Evolutionary conservation across 768 basidiomycete species (phyloP), one percentile per base, ranked within the genome.

Genomic region (Phanerochaete sordida): DNA sequence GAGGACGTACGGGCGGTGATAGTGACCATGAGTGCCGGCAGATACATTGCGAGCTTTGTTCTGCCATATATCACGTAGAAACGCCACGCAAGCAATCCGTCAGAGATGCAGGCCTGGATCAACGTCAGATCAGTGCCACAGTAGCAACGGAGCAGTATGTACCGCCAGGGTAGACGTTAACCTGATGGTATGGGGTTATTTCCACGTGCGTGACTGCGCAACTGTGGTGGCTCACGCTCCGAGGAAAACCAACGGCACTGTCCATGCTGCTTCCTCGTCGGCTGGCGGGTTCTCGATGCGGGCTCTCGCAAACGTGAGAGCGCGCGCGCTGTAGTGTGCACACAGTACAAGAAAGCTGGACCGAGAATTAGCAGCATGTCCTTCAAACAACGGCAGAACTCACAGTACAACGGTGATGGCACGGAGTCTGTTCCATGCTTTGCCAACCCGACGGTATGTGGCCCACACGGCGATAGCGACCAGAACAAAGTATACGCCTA

Each of bases 61-160:
- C 43, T 59, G 2, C 52, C 54, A 52, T 59, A 69, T 19, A 69
- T 52, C 27, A 65, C 44, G 43, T 68, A 68, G 57, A 68, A 69
- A 8, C 69, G 65, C 69, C 69, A 69, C 15, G 63, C 69, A 4
- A 69, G 37, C n/a, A 65, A 61, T 28, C 67, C 64, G 58, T 69
- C 69, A 3, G 67, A 69, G 16, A 66, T 58, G 13, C 66, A 46
- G 6, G 61, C 67, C 67, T 69, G 45, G n/a, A 8, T 13, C 15
- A 16, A 4, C 16, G 30, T 51, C 30, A 54, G 28, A 46, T 5
- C 19, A 7, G 19, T 46, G 33, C 7, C 33, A 35, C 33, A 6
- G 6, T 35, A 6, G 33, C 33, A 35, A 35, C 33, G 7, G 33
- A 35, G n/a, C n/a, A n/a, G n/a, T n/a, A 47, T 50, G 6, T 27